Evolutionary conservation across 805 yeast genomes (phyloP), one percentile per base, ranked within the genome.

Genomic region (Debaryomyces prosopidis): DNA sequence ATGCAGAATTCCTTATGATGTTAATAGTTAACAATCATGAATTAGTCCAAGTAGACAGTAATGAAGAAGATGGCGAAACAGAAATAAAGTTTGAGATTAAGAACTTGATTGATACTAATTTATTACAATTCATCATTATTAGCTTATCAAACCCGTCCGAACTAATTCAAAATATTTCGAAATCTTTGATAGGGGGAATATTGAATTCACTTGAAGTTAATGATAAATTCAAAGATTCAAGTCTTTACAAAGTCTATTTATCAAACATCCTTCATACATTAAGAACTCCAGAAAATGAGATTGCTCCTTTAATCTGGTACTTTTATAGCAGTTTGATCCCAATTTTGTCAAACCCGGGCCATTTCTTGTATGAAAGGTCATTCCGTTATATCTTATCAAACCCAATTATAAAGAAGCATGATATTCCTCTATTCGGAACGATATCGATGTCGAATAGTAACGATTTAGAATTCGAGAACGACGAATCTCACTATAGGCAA

Each of bases 341-440:
- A 2, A 69, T 88, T 1, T 60, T 88, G 46, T 61, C 73, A 5
- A 81, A 84, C 49, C 96, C 97, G 0, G 80, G 83, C 0, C 92
- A 88, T 50, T 76, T 75, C 53, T 61, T 92, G 16, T 87, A 85
- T 62, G 96, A 90, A 50, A 80, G 81, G 52, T 80, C 81, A 0
- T 80, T 75, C 54, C 77, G 84, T 47, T 89, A 82, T 76, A 72
- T 90, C 9, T 66, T 89, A 31, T 66, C 79, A 4, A 78, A 80
- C 32, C 84, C 88, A 3, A 60, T 58, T 12, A 57, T 77, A 39
- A 66, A 66, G 48, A 42, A 57, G 5, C 58, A 53, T 42, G 81
- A 75, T 19, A 55, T 80, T 36, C 85, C 85, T 3, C 54, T 80
- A 36, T 75, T 65, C 57, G 66, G 63, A 30, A 43, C 66, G 2